These are phyloP conservation scores for Beauveria medogensis DNA, from an alignment of 2,329 filamentous ascomycete species.

Conservation along the genomic window DNA sequence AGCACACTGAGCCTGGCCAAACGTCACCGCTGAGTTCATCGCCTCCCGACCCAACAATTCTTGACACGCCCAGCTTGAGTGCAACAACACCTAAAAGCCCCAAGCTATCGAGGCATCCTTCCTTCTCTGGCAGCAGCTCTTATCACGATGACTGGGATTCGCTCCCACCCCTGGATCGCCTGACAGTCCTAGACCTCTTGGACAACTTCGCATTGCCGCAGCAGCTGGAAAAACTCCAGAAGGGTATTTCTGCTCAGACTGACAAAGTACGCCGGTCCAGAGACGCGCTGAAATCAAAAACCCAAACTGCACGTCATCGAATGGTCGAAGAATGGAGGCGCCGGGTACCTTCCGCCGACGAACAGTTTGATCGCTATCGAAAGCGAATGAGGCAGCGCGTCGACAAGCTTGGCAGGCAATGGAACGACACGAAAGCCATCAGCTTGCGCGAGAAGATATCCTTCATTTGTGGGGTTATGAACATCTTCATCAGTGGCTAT, in stretches of 20 bases:
- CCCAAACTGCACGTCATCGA: slow-evolving; percentile 72
- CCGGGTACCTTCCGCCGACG: slow-evolving; percentile 76
- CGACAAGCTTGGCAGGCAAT: slow-evolving; percentile 75
- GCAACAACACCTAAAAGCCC: slow-evolving; percentile 41
- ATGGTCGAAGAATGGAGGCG: slow-evolving; percentile 91
- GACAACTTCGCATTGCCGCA: slow-evolving; percentile 89
- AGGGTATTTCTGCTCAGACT: slow-evolving; percentile 71
- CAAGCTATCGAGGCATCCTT: slow-evolving; percentile 64
- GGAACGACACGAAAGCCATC: slow-evolving; percentile 84
- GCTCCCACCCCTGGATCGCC: slow-evolving; percentile 78
- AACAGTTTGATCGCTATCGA: slow-evolving; percentile 85
- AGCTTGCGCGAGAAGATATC: slow-evolving; percentile 88
- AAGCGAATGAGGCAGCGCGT: slow-evolving; percentile 81
- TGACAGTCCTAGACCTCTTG: slow-evolving; percentile 86
- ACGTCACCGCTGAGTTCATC: slow-evolving; percentile 35
- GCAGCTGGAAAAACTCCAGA: slow-evolving; percentile 84
- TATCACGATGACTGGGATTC: slow-evolving; percentile 84
- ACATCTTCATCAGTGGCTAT: slow-evolving; percentile 95
- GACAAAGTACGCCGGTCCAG: slow-evolving; percentile 78
- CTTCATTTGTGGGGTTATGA: slow-evolving; percentile 92
- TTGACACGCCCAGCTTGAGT: slow-evolving; percentile 44
- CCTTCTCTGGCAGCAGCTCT: slow-evolving; percentile 77
- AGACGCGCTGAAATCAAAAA: slow-evolving; percentile 68
- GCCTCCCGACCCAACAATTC: slow-evolving; percentile 33
- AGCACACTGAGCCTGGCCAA: slow-evolving; percentile 33